Percentiles rank a stretch among this genome's conserved stretches.
Conservation (phyloP, 139 green algal genomes). For the Tetraselmis chui region DNA sequence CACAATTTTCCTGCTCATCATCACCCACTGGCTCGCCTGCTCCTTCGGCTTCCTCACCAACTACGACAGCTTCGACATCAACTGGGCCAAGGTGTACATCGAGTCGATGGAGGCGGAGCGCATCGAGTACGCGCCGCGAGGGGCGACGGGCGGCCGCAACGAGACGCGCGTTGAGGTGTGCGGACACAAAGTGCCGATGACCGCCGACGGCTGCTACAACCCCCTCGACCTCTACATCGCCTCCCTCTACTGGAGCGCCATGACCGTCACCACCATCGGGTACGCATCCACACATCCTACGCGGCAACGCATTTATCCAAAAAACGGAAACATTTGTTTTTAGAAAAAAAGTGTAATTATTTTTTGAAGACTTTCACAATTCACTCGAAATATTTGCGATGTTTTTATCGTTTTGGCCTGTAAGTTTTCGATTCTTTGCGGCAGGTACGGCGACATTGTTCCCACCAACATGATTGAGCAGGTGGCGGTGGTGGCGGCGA, state of each 20-base stretch:
- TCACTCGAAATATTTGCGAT: too few relatives aligned
- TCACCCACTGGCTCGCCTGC: neutral
- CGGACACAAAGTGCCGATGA: neutral
- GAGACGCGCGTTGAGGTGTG: neutral
- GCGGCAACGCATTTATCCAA: too few relatives aligned
- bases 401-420: too few relatives aligned
- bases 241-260: neutral
- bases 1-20: neutral
- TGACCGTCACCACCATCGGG: neutral
- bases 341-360: too few relatives aligned
- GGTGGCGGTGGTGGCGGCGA: neutral
- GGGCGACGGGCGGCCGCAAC: neutral
- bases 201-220: neutral
- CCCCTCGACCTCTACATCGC: neutral
- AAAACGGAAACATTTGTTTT: too few relatives aligned
- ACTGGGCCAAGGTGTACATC: neutral
- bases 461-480: neutral
- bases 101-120: neutral
- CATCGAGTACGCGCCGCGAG: neutral
- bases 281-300: neutral
- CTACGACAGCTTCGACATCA: neutral
- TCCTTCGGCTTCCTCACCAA: neutral
- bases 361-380: too few relatives aligned
- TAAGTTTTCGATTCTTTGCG: too few relatives aligned
- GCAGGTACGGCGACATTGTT: neutral